These are phyloP conservation scores for Usnea hakonensis DNA, from an alignment of 495 filamentous ascomycete genomes.

Conservation along the genomic window DNA sequence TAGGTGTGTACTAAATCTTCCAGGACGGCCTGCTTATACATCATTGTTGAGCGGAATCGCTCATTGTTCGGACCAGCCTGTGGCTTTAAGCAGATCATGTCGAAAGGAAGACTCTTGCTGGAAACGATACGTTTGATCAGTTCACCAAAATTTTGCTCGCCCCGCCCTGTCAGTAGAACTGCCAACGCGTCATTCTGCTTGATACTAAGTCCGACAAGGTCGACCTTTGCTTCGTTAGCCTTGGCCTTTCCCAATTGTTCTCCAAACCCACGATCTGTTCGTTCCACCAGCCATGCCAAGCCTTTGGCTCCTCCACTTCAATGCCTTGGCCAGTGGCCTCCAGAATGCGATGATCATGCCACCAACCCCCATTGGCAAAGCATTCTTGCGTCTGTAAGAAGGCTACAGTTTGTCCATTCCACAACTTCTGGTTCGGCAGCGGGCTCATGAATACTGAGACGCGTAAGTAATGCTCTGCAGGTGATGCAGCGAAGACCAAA, in stretches of 20 bases:
- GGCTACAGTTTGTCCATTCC: conserved; percentile 69
- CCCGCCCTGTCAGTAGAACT: conserved; percentile 83
- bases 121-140: conserved; percentile 76
- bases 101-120: conserved; percentile 75
- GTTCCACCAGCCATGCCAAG: conserved; percentile 97
- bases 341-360: conserved; percentile 86
- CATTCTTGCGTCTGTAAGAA: conserved; percentile 64
- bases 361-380: conserved; percentile 89
- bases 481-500: not conserved
- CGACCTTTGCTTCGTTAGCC: conserved; percentile 47
- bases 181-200: conserved; percentile 80
- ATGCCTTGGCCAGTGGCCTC: conserved; percentile 77
- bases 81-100: conserved; percentile 85
- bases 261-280: conserved; percentile 61
- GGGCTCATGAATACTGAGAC: conserved; percentile 77
- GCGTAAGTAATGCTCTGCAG: not conserved
- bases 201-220: conserved; percentile 73
- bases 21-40: conserved; percentile 81
- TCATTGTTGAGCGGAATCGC: conserved; percentile 68
- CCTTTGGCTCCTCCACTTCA: conserved; percentile 72
- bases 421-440: conserved; percentile 80
- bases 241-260: not conserved
- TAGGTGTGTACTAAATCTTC: conserved; percentile 78
- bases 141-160: conserved; percentile 64
- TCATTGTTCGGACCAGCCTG: conserved; percentile 69